phyloP scores from a whole-genome alignment of 345 rosid species.

The Erysimum cheiranthoides region DNA sequence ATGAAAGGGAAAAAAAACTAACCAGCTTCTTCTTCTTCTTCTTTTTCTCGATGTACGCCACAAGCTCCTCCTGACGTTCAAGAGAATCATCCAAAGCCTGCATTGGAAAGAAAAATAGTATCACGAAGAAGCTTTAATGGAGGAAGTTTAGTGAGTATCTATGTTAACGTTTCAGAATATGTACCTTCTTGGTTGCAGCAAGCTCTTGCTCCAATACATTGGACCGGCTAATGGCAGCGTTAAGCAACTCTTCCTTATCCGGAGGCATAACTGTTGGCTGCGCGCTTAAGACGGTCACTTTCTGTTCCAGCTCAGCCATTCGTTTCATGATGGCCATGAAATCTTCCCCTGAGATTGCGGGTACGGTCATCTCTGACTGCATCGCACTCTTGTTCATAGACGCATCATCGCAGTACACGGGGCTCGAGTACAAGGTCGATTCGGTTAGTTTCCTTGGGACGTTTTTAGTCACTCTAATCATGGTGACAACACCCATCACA shows the following conservation, averaged over 20 bases:
- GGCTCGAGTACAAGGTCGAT: constrained; percentile 60
- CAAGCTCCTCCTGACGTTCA: constrained; percentile 70
- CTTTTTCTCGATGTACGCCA: constrained; percentile 82
- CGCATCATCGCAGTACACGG: constrained; percentile 51
- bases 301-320: constrained; percentile 86
- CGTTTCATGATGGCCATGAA: constrained; percentile 67
- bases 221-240: constrained; percentile 70
- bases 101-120: neutral
- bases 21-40: constrained; percentile 85
- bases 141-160: neutral
- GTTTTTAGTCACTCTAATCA: constrained; percentile 76
- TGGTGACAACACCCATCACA: constrained; percentile 78
- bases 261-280: constrained; percentile 69
- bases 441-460: constrained; percentile 74
- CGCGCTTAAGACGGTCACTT: constrained; percentile 54
- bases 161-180: neutral
- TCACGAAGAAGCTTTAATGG: neutral
- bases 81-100: constrained; percentile 88
- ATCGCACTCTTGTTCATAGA: constrained; percentile 47
- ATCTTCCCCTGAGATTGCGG: constrained; percentile 57
- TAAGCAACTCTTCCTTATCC: constrained; percentile 81
- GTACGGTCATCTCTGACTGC: constrained; percentile 40
- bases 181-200: constrained; percentile 77
- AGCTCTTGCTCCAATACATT: constrained; percentile 84
- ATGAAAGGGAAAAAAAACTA: neutral